Evolutionary conservation across 192 early-diverging fungal species (phyloP), one percentile per base, ranked within the genome.

Genomic region (Entrophospora sp.): DNA sequence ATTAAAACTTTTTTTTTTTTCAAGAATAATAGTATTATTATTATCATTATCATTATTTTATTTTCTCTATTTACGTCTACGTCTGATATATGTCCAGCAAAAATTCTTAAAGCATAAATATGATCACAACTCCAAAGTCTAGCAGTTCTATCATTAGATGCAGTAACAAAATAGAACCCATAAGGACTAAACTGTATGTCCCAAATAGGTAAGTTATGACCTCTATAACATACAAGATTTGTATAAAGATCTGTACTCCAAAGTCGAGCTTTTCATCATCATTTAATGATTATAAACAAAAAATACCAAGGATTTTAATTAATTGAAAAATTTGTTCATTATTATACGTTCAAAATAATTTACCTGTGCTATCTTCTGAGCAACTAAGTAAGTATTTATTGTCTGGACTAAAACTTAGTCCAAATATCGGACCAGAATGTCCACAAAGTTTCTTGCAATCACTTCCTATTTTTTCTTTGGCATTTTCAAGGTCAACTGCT

Each of bases 161-260:
- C 91, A 3, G 94, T 98, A 3, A 92, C 97, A 83, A 99, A 99
- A 75, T 99, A 99, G 61, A 90, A 87, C 14, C 96, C 94, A 58
- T 87, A 83, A 1, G 90, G 89, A 16, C 90, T 86, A 75, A 97
- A 93, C 46, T 88, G 82, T 2, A 95, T 90, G 76, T 99, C 95
- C 93, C 95, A 99, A 5, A 99, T 77, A 4, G 97, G 95, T 62
- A 90, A 89, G 73, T 93, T 96, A 72, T 99, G 97, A 28, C 97
- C 97, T 68, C 89, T 91, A 82, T 96, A 99, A 48, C 81, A 83
- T 10, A 92, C 97, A n/a, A 99, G 60, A 62, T 98, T 97, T 38
- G 87, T 88, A 64, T 82, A 84, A 0, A 95, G 95, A 36, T 89
- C 90, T 32, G 91, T 81, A 68, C 90, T 94, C 97, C 97, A 99